phyloP scores from a whole-genome alignment of 805 yeast genomes.

The Ogataea dorogensis region DNA sequence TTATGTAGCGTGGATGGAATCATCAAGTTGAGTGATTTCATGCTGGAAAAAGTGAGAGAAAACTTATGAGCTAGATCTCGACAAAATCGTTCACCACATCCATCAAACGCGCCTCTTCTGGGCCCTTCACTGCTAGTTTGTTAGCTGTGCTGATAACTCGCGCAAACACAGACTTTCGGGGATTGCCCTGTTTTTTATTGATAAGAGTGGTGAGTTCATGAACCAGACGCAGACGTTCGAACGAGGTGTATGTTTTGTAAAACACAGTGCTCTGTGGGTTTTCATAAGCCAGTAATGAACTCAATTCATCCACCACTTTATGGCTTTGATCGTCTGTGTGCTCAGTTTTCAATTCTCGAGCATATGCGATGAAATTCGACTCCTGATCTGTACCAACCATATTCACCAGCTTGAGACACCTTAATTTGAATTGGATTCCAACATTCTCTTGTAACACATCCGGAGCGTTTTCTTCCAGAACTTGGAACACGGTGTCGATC shows the following conservation, averaged over 20 bases:
- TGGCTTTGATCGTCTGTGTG: conserved; percentile 35
- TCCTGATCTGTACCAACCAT: conserved; percentile 31
- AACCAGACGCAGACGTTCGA: conserved; percentile 38
- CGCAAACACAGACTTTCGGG: conserved; percentile 22
- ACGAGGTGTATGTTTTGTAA: conserved; percentile 36
- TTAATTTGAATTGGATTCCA: conserved; percentile 40
- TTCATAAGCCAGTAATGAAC: conserved; percentile 51
- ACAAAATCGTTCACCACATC: conserved; percentile 48
- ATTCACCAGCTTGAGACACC: conserved; percentile 43
- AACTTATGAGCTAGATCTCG: conserved; percentile 20
- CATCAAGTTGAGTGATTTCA: conserved; percentile 49
- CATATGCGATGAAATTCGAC: conserved; percentile 38
- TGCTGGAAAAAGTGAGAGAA: conserved; percentile 40
- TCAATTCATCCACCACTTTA: conserved; percentile 43
- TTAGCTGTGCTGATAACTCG: conserved; percentile 11
- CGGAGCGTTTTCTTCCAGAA: conserved; percentile 41
- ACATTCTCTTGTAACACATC: conserved; percentile 34
- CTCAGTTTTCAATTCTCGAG: conserved; percentile 36
- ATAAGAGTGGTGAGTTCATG: conserved; percentile 43
- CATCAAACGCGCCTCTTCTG: conserved; percentile 36
- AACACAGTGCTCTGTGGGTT: conserved; percentile 41
- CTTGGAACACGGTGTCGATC: conserved; percentile 41
- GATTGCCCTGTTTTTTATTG: conserved; percentile 15
- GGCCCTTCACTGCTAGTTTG: conserved; percentile 25
- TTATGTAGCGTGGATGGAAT: conserved; percentile 49